These are phyloP conservation scores for Vinca minor DNA, from an alignment of 257 asterid species.

Conservation along the genomic window DNA sequence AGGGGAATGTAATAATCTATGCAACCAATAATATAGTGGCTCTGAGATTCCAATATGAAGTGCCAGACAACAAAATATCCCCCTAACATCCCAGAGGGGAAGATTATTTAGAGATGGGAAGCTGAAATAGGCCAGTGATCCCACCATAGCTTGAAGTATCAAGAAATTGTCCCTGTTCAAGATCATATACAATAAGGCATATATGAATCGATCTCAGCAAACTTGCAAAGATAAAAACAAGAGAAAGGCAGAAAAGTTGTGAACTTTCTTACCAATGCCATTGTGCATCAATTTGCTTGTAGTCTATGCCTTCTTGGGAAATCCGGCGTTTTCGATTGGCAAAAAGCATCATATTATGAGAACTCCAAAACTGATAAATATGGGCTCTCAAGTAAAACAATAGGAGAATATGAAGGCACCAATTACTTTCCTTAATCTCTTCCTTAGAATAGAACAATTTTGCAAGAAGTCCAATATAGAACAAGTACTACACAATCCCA, in stretches of 20 bases:
- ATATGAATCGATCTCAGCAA: not conserved
- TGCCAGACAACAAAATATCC: conserved; percentile 47
- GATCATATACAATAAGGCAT: not conserved
- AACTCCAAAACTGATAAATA: conserved; percentile 68
- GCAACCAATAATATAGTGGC: conserved; percentile 76
- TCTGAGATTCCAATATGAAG: conserved; percentile 75
- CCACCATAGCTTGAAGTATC: conserved; percentile 58
- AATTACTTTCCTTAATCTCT: conserved; percentile 30
- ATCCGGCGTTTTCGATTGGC: conserved; percentile 42
- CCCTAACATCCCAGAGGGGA: conserved; percentile 63
- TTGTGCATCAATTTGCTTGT: conserved; percentile 67
- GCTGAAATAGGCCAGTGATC: conserved; percentile 45
- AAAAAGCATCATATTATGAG: conserved; percentile 42
- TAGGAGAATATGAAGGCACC: conserved; percentile 68
- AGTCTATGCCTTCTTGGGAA: conserved; percentile 59
- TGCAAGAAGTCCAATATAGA: conserved; percentile 53
- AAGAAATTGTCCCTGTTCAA: conserved; percentile 77
- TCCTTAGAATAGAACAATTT: conserved; percentile 43
- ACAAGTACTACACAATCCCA: conserved; percentile 30
- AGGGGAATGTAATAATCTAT: conserved; percentile 60
- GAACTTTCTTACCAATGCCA: conserved; percentile 67
- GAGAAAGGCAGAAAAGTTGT: not conserved
- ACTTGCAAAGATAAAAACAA: not conserved
- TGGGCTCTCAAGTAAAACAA: conserved; percentile 48
- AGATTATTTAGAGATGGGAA: conserved; percentile 45